Evolutionary conservation across 208 protist species (phyloP).

Genomic region (Leishmania guyanensis): DNA sequence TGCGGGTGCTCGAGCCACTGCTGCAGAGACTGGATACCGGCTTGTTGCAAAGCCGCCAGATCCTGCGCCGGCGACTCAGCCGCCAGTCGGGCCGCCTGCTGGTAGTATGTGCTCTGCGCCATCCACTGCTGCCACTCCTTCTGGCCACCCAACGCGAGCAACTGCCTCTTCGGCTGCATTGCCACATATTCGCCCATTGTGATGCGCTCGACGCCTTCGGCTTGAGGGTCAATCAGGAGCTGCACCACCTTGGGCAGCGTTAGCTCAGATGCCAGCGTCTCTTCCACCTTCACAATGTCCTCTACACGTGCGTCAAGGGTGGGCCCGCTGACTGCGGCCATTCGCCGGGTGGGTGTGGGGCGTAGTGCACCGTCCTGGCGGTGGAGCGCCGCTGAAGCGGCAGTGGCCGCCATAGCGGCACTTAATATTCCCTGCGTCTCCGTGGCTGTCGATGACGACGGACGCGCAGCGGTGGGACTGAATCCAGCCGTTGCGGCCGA

Average conservation of each 20-base stretch:
- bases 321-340: conserved; percentile 33
- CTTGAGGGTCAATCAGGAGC: conserved; percentile 79
- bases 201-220: conserved; percentile 67
- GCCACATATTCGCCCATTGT: conserved; percentile 69
- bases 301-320: conserved; percentile 71
- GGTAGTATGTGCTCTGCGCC: conserved; percentile 68
- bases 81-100: conserved; percentile 66
- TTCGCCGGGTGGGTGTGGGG: conserved; percentile 30
- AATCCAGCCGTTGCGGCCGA: not conserved
- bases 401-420: not conserved
- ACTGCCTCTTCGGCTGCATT: conserved; percentile 81
- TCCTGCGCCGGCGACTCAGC: conserved; percentile 66
- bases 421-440: not conserved
- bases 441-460: not conserved
- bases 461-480: not conserved
- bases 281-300: conserved; percentile 71
- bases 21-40: conserved; percentile 73
- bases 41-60: conserved; percentile 62
- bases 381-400: conserved; percentile 2
- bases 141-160: conserved; percentile 57
- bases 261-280: conserved; percentile 47
- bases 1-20: conserved; percentile 83
- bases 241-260: conserved; percentile 67
- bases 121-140: conserved; percentile 82
- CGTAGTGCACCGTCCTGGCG: conserved; percentile 27